Evolutionary conservation across 2,329 filamentous ascomycete genomes (phyloP).

Genomic region (Ceratocystis ficicola): DNA sequence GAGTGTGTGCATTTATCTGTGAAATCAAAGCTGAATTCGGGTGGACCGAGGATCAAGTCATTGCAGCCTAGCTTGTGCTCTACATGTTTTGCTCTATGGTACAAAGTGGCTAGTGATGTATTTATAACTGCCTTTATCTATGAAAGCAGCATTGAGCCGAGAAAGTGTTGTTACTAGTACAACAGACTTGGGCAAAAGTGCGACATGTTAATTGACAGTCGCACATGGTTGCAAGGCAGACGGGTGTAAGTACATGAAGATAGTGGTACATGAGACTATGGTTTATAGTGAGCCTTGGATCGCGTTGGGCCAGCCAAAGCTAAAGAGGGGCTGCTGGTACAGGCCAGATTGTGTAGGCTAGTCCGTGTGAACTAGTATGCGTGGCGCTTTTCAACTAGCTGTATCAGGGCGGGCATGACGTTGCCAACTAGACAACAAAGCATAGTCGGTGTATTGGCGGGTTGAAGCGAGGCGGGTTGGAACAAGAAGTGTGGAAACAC

Average conservation of each 20-base stretch:
- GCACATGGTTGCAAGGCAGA: not conserved
- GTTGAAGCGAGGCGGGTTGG: not conserved
- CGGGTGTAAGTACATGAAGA: not conserved
- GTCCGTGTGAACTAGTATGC: too few relatives aligned
- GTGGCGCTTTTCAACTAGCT: not conserved
- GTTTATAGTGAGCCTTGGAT: not conserved
- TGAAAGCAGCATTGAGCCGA: not conserved
- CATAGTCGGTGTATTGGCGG: not conserved
- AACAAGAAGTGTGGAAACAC: not conserved
- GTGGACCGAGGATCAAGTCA: constrained; percentile 1
- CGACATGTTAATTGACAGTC: constrained; percentile 1
- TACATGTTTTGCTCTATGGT: not conserved
- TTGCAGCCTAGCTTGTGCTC: not conserved
- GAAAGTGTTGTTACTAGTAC: constrained; percentile 1
- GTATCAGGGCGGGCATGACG: not conserved
- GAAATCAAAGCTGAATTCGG: constrained; percentile 5
- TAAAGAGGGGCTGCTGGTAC: not conserved
- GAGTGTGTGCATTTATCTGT: not conserved
- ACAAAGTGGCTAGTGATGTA: not conserved
- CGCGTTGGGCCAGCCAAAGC: not conserved
- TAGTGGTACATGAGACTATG: not conserved
- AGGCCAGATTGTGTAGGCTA: not conserved
- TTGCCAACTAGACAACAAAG: not conserved
- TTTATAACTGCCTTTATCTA: not conserved
- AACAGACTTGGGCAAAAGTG: not conserved